Evolutionary conservation across 2,329 filamentous ascomycete species (phyloP).

Genomic region (Monosporascus sp.): DNA sequence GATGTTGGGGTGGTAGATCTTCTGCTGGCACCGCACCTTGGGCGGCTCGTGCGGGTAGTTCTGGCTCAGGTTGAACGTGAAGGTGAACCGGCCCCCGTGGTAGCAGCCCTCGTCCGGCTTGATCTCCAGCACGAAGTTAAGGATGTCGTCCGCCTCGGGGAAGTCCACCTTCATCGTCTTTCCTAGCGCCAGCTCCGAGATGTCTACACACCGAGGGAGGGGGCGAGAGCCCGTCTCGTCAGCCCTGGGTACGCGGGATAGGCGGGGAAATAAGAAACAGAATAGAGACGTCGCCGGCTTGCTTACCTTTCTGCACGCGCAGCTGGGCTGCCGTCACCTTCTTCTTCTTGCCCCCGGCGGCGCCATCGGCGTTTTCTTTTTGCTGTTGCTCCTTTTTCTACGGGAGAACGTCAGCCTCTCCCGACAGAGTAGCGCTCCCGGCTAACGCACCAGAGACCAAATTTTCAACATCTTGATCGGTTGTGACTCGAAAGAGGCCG

Average conservation of each 20-base stretch:
- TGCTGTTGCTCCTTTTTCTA: constrained; percentile 97
- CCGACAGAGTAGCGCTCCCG: background rate
- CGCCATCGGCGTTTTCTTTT: constrained; percentile 74
- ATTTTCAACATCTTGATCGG: constrained; percentile 86
- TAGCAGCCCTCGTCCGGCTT: constrained; percentile 85
- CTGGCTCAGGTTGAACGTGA: constrained; percentile 87
- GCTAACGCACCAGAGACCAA: constrained; percentile 82
- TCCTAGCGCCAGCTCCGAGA: constrained; percentile 74
- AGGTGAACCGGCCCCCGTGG: constrained; percentile 80
- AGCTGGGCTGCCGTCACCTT: constrained; percentile 96
- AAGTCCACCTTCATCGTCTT: constrained; percentile 78
- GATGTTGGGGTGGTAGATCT: constrained; percentile 99
- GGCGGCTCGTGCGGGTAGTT: constrained; percentile 97
- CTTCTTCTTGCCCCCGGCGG: constrained; percentile 82
- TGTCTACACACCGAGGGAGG: constrained; percentile 47
- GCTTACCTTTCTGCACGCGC: constrained; percentile 86
- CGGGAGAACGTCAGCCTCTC: constrained; percentile 25
- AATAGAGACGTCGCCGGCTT: constrained; percentile 7
- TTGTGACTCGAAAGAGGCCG: constrained; percentile 1
- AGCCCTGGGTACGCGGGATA: background rate
- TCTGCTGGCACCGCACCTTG: constrained; percentile 94
- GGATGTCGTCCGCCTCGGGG: constrained; percentile 76
- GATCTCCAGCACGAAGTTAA: constrained; percentile 78
- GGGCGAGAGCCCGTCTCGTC: background rate
- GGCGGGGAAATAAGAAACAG: background rate